Base-by-base conservation (phyloP, 768 basidiomycete genomes). In the Rhodosporidiobolus sp. region DNA sequence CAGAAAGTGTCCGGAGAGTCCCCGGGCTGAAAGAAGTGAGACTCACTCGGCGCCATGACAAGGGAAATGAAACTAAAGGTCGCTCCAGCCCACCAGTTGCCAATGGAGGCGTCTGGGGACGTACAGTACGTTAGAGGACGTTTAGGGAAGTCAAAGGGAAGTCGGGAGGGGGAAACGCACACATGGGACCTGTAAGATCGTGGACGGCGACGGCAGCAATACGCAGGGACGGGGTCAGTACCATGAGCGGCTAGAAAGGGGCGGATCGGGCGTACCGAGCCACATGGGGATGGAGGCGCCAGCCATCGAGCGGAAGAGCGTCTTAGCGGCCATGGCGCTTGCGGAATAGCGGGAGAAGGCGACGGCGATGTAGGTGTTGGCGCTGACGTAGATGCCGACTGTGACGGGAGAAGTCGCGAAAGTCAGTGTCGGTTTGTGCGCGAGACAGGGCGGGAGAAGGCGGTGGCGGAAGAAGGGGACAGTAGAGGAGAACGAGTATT, bases 231-330 rank as follows among this genome's bases (percentile, higher is more conserved):
- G n/a, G n/a, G n/a, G n/a, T n/a, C n/a, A n/a, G n/a, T n/a, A n/a
- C n/a, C n/a, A n/a, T n/a, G n/a, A n/a, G n/a, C n/a, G n/a, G n/a
- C n/a, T n/a, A n/a, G n/a, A n/a, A n/a, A n/a, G n/a, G n/a, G n/a
- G n/a, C n/a, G n/a, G n/a, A n/a, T n/a, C n/a, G n/a, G n/a, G n/a
- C n/a, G n/a, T n/a, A n/a, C 7, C 45, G 28, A 79, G 75, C 73
- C 77, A 80, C 50, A 80, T 62, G 9, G 78, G 78, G 43, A 80
- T 71, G 5, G 69, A 69, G 3, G 78, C 79, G 30, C 79, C 79
- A 38, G 74, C 69, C 2, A 78, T 52, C 16, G 73, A 75, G 34
- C 78, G 70, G 52, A 14, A 46, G 53, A 56, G 43, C 7, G 64
- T 65, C 32, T 65, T 65, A 12, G 64, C 64, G 1, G 64, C 64